Evolutionary conservation across 495 filamentous ascomycete species (phyloP).

Genomic region (Tuber melanosporum): DNA sequence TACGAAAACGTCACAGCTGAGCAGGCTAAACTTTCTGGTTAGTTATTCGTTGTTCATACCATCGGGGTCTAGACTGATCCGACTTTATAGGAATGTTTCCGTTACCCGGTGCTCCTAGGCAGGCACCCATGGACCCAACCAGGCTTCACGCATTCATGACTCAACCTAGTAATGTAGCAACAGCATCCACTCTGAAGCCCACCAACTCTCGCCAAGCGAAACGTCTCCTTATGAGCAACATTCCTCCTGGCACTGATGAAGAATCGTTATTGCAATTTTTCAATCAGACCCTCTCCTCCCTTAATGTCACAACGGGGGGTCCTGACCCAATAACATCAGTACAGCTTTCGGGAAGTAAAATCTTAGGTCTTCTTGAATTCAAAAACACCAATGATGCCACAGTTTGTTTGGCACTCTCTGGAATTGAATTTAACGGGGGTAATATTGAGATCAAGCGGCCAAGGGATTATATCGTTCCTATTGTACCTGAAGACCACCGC

Average conservation of each 20-base stretch:
- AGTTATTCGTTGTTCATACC: slow-evolving; percentile 26
- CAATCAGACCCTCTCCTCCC: slow-evolving; percentile 88
- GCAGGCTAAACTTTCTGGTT: slow-evolving; percentile 95
- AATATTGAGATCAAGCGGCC: slow-evolving; percentile 78
- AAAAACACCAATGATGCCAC: slow-evolving; percentile 81
- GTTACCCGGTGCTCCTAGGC: slow-evolving; percentile 86
- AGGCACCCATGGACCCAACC: slow-evolving; percentile 92
- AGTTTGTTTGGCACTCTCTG: slow-evolving; percentile 81
- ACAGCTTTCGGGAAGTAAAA: slow-evolving; percentile 67
- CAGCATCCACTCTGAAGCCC: slow-evolving; percentile 75
- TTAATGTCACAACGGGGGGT: slow-evolving; percentile 72
- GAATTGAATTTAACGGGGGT: slow-evolving; percentile 75
- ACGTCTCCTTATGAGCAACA: slow-evolving; percentile 77
- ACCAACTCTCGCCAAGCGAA: slow-evolving; percentile 89
- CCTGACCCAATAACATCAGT: slow-evolving; percentile 81
- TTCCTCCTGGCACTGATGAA: slow-evolving; percentile 62
- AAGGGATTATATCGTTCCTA: slow-evolving; percentile 95
- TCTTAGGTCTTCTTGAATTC: slow-evolving; percentile 86
- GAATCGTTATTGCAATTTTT: slow-evolving; percentile 76
- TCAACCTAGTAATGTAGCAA: slow-evolving; percentile 68
- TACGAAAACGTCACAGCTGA: slow-evolving; percentile 99
- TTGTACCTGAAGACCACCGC: slow-evolving; percentile 54
- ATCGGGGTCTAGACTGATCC: slow-evolving; percentile 17
- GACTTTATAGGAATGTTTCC: slow-evolving; percentile 74
- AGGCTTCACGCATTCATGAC: slow-evolving; percentile 94